These are phyloP conservation scores for Pythium aquatile DNA, from an alignment of 352 stramenopile genomes.

Conservation along the genomic window DNA sequence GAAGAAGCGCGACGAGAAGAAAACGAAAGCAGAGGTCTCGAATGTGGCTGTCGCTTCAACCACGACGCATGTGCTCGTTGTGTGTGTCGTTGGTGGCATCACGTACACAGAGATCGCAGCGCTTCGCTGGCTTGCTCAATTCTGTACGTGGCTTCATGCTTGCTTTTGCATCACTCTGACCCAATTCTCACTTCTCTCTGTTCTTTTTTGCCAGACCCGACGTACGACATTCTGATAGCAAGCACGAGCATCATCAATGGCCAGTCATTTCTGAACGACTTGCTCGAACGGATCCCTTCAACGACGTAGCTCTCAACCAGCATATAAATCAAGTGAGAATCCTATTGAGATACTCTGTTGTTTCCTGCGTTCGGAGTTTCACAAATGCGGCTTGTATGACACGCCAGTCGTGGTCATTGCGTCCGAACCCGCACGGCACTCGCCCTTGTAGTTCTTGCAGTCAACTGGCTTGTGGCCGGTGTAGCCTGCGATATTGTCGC, in stretches of 20 bases:
- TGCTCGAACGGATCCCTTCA: conserved; percentile 45
- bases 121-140: conserved; percentile 65
- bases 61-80: conserved; percentile 55
- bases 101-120: conserved; percentile 75
- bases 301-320: conserved; percentile 23
- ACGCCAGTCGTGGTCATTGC: conserved; percentile 57
- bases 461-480: conserved; percentile 76
- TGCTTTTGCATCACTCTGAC: background rate
- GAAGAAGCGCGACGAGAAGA: background rate
- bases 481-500: conserved; percentile 82
- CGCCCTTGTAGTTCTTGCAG: conserved; percentile 77
- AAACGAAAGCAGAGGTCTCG: conserved; percentile 2
- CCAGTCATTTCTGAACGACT: conserved; percentile 44
- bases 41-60: background rate
- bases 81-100: conserved; percentile 69
- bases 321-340: background rate
- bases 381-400: conserved; percentile 56
- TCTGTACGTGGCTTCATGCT: conserved; percentile 43
- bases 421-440: conserved; percentile 62
- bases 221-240: conserved; percentile 55
- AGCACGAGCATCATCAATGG: conserved; percentile 61
- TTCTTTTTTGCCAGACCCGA: conserved; percentile 36
- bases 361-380: background rate
- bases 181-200: background rate
- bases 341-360: background rate